Base-by-base conservation (phyloP, 2,329 filamentous ascomycete genomes). In the Bipolaris zeicola region DNA sequence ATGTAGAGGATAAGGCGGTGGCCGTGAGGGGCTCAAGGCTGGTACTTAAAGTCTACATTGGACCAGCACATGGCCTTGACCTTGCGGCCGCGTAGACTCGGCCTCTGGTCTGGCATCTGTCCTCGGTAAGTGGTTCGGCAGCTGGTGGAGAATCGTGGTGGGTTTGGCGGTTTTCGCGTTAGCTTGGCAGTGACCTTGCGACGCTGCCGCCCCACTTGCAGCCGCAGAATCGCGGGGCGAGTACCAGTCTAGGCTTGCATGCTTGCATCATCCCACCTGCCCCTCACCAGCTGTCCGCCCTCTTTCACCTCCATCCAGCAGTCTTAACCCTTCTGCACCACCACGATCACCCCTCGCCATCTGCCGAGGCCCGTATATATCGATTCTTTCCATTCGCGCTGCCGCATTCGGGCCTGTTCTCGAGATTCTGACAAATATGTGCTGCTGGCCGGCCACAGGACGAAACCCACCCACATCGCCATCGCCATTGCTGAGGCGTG, bases 151-250 rank as follows among this genome's bases (percentile, higher is more conserved):
- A 8, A 8, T 22, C 20, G 5, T 26, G 18, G 31, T 54, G 33
- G 38, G 31, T 28, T 28, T 51, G 31, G 20, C 22, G n/a, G 26
- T 18, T 45, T 22, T 48, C 31, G 26, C 10, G 8, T 51, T 26
- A 46, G 49, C 57, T 60, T 50, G 42, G 62, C 60, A 52, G 55
- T 36, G 34, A 60, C 55, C n/a, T 13, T 52, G 37, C 52, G n/a
- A 58, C 39, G 13, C 20, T 42, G 3, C 11, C 5, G 24, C 62
- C 62, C 62, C 57, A 56, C 62, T 52, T 58, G 31, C 28, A 42
- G 42, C 38, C 33, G 31, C 49, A 60, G 59, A 51, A 62, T 62
- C 59, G 62, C 60, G 60, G 62, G 62, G 55, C 57, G 6, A 13
- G 38, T 41, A 14, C 18, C 28, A 31, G 10, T 31, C 28, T 31